Percentiles rank a stretch among this genome's conserved stretches.
Evolutionary conservation across 805 yeast species (phyloP).

Genomic region (Starmerella etchellsii): DNA sequence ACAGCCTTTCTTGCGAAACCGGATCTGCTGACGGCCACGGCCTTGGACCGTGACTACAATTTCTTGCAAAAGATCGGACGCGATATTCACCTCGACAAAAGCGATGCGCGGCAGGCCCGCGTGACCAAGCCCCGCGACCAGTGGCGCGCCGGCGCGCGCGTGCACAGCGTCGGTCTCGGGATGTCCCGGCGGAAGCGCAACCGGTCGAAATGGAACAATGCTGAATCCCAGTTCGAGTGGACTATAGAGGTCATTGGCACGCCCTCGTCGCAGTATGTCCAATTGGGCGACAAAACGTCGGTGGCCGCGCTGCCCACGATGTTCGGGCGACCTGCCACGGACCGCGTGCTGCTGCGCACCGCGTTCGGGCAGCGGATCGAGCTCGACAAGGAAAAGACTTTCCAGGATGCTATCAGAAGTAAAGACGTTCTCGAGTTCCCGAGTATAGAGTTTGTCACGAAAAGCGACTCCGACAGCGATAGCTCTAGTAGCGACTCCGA

Average conservation of each 20-base stretch:
- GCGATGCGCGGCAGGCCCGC: slow-evolving; percentile 30
- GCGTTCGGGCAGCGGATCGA: slow-evolving; percentile 11
- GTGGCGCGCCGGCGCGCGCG: slow-evolving; percentile 51
- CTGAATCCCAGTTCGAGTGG: slow-evolving; percentile 54
- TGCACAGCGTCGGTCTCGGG: slow-evolving; percentile 52
- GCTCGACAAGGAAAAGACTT: slow-evolving; percentile 20
- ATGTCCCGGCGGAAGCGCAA: slow-evolving; percentile 57
- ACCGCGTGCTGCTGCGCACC: slow-evolving; percentile 16
- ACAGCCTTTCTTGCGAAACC: slow-evolving; percentile 42
- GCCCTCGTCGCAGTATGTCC: slow-evolving; percentile 4
- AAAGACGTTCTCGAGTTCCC: slow-evolving; percentile 67
- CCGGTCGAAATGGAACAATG: slow-evolving; percentile 58
- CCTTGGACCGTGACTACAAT: slow-evolving; percentile 72
- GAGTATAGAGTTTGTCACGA: slow-evolving; percentile 32
- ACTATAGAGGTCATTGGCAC: slow-evolving; percentile 43
- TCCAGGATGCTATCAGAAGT: slow-evolving; percentile 42
- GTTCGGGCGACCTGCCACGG: slow-evolving; percentile 2
- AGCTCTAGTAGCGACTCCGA: slow-evolving; percentile 4
- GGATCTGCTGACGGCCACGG: slow-evolving; percentile 32
- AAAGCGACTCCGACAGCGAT: slow-evolving; percentile 11
- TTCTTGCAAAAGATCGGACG: slow-evolving; percentile 52
- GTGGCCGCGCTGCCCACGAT: slow-evolving; percentile 4
- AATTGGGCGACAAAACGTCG: slow-evolving; percentile 17
- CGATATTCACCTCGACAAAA: slow-evolving; percentile 43
- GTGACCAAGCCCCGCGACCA: slow-evolving; percentile 27